Evolutionary conservation across 2,329 filamentous ascomycete species (phyloP).

Genomic region (Hypoxylon sp.): DNA sequence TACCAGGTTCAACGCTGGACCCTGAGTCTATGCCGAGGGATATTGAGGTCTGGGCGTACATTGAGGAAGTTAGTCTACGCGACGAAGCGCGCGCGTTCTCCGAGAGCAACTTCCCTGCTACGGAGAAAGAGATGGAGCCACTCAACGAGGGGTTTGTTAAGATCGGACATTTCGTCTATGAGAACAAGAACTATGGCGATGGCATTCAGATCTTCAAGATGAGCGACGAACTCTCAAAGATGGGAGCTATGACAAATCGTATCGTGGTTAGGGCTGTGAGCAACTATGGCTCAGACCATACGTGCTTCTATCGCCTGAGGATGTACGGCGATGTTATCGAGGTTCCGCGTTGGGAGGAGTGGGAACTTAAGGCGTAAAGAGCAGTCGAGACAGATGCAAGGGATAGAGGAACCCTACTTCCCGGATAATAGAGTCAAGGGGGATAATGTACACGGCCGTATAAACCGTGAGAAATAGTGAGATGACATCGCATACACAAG

Average conservation of each 20-base stretch:
- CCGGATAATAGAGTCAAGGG: neutral
- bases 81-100: conserved; percentile 62
- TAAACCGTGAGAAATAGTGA: neutral
- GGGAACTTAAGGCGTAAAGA: neutral
- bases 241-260: conserved; percentile 66
- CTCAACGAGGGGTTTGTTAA: conserved; percentile 66
- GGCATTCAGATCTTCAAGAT: conserved; percentile 69
- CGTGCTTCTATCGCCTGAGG: conserved; percentile 76
- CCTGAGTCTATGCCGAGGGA: conserved; percentile 74
- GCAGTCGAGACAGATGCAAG: neutral
- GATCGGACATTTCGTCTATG: conserved; percentile 70
- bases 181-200: conserved; percentile 60
- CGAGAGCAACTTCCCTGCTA: conserved; percentile 58
- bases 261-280: conserved; percentile 69
- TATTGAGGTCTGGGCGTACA: conserved; percentile 78
- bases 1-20: conserved; percentile 72
- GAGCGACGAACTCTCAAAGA: conserved; percentile 63
- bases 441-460: neutral
- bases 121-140: conserved; percentile 41
- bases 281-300: conserved; percentile 74
- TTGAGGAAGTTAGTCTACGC: conserved; percentile 63
- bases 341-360: conserved; percentile 5
- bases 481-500: neutral
- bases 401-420: neutral
- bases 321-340: conserved; percentile 65